A percentile compares a stretch with the other conserved stretches of the same genome.
Conservation (phyloP, 768 basidiomycete genomes). For the Suillus variegatus region DNA sequence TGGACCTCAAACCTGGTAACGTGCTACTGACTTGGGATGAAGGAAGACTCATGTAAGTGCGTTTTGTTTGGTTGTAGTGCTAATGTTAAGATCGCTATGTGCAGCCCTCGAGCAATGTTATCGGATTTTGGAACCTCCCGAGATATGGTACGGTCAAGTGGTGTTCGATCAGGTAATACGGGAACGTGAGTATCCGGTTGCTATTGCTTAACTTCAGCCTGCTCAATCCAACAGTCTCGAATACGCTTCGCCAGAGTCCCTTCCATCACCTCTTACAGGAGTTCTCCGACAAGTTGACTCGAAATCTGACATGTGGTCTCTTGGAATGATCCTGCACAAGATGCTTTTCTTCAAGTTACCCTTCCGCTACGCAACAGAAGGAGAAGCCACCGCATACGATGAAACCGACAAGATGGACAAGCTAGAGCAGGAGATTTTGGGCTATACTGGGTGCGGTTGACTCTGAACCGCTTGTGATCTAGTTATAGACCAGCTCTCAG, state of each 20-base stretch:
- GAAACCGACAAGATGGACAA: slow-evolving; percentile 66
- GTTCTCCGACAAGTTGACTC: slow-evolving; percentile 73
- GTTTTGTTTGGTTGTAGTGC: background rate
- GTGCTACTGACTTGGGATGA: slow-evolving; percentile 93
- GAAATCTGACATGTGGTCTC: slow-evolving; percentile 95
- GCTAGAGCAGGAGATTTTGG: slow-evolving; percentile 71
- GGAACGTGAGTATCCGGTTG: slow-evolving; percentile 69
- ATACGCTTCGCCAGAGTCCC: slow-evolving; percentile 86
- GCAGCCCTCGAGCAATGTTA: slow-evolving; percentile 89
- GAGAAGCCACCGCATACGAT: slow-evolving; percentile 49
- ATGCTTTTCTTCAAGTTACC: slow-evolving; percentile 90
- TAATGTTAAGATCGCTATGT: background rate
- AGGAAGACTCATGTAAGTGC: slow-evolving; percentile 70
- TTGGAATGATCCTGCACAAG: slow-evolving; percentile 95
- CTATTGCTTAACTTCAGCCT: background rate
- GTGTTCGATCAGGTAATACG: slow-evolving; percentile 85
- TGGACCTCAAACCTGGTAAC: slow-evolving; percentile 94
- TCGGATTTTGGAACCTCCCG: slow-evolving; percentile 95
- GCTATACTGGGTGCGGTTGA: slow-evolving; percentile 67
- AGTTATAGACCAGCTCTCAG: slow-evolving; percentile 27
- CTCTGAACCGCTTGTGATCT: background rate
- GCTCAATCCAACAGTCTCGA: slow-evolving; percentile 55
- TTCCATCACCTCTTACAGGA: slow-evolving; percentile 68
- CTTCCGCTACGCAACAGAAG: slow-evolving; percentile 70
- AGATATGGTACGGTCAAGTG: slow-evolving; percentile 76